These are phyloP conservation scores for Marasmius sp. DNA, from an alignment of 1,284 basidiomycete species.

Conservation along the genomic window DNA sequence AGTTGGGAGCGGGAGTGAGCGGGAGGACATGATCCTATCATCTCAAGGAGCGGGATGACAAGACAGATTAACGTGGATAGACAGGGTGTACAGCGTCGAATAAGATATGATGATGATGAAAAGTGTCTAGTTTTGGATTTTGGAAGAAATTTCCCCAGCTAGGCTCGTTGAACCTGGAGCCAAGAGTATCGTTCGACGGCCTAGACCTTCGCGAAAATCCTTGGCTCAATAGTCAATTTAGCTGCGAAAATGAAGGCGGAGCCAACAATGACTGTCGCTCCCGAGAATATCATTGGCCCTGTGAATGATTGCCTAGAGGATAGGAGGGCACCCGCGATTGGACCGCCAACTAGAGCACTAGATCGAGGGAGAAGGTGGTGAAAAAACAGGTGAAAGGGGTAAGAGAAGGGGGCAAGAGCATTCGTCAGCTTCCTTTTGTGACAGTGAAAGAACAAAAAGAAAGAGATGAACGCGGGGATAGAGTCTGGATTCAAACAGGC, in stretches of 20 bases:
- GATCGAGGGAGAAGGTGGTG: conserved; percentile 1
- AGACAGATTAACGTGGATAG: too few relatives aligned
- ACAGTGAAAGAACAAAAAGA: not conserved
- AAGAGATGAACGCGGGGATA: not conserved
- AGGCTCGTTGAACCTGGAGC: not conserved
- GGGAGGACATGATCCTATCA: too few relatives aligned
- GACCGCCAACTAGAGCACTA: conserved; percentile 61
- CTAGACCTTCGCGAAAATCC: conserved; percentile 41
- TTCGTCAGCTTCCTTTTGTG: not conserved
- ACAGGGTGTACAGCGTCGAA: not conserved
- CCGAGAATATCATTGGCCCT: conserved; percentile 57
- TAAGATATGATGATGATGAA: not conserved
- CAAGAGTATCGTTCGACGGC: not conserved
- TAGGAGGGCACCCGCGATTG: conserved; percentile 57
- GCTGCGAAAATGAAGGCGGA: conserved; percentile 53
- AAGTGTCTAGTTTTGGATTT: too few relatives aligned
- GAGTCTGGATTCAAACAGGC: not conserved
- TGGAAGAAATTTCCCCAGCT: not conserved
- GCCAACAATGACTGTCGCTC: conserved; percentile 53
- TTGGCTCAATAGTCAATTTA: conserved; percentile 43
- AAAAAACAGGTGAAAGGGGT: not conserved
- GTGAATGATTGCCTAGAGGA: conserved; percentile 46
- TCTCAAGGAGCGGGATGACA: too few relatives aligned
- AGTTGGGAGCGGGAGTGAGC: too few relatives aligned
- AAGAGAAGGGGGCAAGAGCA: not conserved